Percentiles rank a stretch among this genome's conserved stretches.
phyloP scores from a whole-genome alignment of 169 alveolate genomes.

The Cryptosporidium sp. region DNA sequence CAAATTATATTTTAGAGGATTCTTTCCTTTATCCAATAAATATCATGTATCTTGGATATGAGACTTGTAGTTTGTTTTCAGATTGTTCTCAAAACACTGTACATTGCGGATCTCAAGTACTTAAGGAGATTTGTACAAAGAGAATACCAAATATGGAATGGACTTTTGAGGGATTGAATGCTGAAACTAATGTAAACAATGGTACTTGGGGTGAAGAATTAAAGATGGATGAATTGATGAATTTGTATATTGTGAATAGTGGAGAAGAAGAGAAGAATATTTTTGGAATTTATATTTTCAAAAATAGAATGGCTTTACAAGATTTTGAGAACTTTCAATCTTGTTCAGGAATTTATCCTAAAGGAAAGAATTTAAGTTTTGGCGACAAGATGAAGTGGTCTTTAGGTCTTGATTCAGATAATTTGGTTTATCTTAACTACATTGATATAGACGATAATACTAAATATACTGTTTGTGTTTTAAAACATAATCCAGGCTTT shows the following conservation, averaged over 20 bases:
- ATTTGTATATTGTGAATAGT: conserved; percentile 2
- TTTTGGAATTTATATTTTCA: neutral
- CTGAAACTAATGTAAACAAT: conserved; percentile 23
- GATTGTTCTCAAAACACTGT: neutral
- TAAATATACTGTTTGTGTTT: neutral
- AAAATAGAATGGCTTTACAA: conserved; percentile 23
- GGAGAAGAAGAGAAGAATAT: neutral
- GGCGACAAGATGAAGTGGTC: conserved; percentile 27
- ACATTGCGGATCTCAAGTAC: conserved; percentile 27
- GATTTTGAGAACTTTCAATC: neutral
- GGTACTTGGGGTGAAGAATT: conserved; percentile 48
- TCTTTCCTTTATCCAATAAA: conserved; percentile 9
- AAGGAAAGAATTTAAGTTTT: neutral
- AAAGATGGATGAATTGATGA: conserved; percentile 2
- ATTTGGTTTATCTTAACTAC: neutral
- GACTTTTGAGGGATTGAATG: neutral
- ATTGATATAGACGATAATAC: neutral
- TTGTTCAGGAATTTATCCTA: conserved; percentile 50
- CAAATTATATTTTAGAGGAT: no score
- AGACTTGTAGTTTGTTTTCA: conserved; percentile 17
- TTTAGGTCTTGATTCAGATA: conserved; percentile 6
- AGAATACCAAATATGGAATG: neutral
- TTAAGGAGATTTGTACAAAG: conserved; percentile 13
- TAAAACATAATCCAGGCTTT: neutral
- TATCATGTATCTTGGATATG: conserved; percentile 21